A percentile compares a stretch with the other conserved stretches of the same genome.
phyloP scores from a whole-genome alignment of 2,329 filamentous ascomycete species.

The Neurospora sp. region DNA sequence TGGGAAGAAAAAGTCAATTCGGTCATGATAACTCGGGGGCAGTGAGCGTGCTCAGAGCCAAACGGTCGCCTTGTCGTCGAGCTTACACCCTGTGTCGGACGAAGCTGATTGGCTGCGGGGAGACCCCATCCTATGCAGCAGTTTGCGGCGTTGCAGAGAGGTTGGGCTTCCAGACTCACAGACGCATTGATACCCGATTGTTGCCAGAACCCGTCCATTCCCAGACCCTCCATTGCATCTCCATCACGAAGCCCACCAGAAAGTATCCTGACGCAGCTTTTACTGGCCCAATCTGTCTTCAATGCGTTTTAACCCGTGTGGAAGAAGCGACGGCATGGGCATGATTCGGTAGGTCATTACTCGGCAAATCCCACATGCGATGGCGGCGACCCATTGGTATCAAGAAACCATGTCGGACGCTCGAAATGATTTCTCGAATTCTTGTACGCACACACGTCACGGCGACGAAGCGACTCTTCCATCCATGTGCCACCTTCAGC shows the following conservation, averaged over 20 bases:
- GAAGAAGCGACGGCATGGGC: not conserved
- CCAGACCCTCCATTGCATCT: slow-evolving; percentile 3
- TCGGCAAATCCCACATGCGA: slow-evolving; percentile 3
- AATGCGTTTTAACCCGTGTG: slow-evolving; percentile 4
- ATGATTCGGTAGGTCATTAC: slow-evolving; percentile 10
- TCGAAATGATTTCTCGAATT: not conserved
- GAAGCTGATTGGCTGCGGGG: slow-evolving; percentile 22
- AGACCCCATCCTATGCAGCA: slow-evolving; percentile 6
- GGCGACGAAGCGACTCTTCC: not conserved
- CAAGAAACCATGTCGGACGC: not conserved
- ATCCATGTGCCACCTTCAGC: not conserved
- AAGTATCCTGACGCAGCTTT: slow-evolving; percentile 5
- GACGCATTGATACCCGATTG: slow-evolving; percentile 38
- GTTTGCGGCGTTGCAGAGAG: slow-evolving; percentile 4
- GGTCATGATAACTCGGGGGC: not conserved
- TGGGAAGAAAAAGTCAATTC: not conserved
- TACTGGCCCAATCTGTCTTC: slow-evolving; percentile 9
- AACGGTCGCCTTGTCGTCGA: slow-evolving; percentile 3
- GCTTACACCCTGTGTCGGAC: not conserved
- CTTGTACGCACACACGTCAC: not conserved
- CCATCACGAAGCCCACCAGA: not conserved
- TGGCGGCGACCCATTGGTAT: slow-evolving; percentile 1
- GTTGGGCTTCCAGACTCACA: slow-evolving; percentile 24
- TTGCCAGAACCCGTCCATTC: slow-evolving; percentile 6
- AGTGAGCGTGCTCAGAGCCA: not conserved